A percentile compares a stretch with the other conserved stretches of the same genome.
These are phyloP conservation scores for Graphiopsis chlorocephala DNA, from an alignment of 2,329 filamentous ascomycete species.

Conservation along the genomic window DNA sequence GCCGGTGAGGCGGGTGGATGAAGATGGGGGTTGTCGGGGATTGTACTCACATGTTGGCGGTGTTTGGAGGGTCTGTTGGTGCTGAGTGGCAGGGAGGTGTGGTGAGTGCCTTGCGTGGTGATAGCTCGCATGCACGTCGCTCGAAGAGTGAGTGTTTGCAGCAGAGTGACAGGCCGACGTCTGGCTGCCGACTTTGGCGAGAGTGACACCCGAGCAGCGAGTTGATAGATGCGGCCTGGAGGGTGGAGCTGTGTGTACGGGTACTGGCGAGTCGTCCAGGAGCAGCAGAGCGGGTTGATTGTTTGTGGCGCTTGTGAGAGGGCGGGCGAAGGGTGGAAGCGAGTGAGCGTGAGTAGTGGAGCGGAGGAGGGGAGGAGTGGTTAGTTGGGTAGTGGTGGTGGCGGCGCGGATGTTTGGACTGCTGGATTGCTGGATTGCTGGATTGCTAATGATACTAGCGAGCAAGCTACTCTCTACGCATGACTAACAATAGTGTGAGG, in stretches of 20 bases:
- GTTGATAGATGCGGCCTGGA: background rate
- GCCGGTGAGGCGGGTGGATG: constrained; percentile 11
- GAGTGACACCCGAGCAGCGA: constrained; percentile 9
- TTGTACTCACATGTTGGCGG: constrained; percentile 12
- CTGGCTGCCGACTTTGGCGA: constrained; percentile 3
- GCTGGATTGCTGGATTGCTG: background rate
- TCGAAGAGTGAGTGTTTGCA: constrained; percentile 20
- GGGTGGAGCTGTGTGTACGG: background rate
- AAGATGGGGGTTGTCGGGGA: background rate
- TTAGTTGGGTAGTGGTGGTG: background rate
- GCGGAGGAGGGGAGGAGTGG: background rate
- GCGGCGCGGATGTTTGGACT: background rate
- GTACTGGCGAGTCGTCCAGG: background rate
- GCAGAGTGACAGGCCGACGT: background rate
- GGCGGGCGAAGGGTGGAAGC: background rate
- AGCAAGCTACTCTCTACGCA: background rate
- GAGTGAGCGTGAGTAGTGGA: background rate
- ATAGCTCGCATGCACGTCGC: constrained; percentile 26
- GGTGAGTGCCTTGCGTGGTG: constrained; percentile 21
- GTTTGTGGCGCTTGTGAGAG: constrained; percentile 3
- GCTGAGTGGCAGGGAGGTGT: background rate
- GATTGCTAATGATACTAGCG: background rate
- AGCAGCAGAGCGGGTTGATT: background rate
- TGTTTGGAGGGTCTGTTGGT: background rate
- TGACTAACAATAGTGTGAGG: background rate